phyloP scores from a whole-genome alignment of 2,329 filamentous ascomycete species.

The Acrocalymma vagum region DNA sequence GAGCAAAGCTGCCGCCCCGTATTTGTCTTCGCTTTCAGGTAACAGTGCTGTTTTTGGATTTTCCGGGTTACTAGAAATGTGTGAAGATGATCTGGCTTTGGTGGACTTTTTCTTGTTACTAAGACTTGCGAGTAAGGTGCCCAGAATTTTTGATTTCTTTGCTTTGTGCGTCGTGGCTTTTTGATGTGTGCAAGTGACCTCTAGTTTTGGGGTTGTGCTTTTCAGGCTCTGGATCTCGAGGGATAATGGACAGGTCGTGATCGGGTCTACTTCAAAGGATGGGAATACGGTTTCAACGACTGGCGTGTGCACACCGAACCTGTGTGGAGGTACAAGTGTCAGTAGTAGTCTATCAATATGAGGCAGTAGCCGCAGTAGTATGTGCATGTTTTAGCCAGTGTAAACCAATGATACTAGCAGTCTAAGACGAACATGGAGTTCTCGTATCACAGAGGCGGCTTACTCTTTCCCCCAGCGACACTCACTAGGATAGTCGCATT shows the following conservation, averaged over 20 bases:
- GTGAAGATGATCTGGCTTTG: no score
- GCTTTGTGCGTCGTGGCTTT: constrained; percentile 8
- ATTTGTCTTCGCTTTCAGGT: no score
- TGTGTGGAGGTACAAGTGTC: no score
- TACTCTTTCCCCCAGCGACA: constrained; percentile 51
- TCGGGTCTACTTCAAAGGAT: not conserved
- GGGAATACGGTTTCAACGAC: constrained; percentile 10
- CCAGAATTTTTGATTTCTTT: constrained; percentile 32
- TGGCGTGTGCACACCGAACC: constrained; percentile 38
- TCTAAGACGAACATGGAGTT: no score
- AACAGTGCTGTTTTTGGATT: no score
- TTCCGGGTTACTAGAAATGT: no score
- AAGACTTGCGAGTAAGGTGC: constrained; percentile 33
- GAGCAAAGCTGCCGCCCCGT: no score
- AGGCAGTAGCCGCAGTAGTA: no score
- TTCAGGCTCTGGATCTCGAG: constrained; percentile 16
- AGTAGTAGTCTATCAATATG: no score
- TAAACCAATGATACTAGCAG: no score
- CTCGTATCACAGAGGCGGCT: no score
- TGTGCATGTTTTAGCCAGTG: no score
- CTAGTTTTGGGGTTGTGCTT: constrained; percentile 21
- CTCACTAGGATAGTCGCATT: constrained; percentile 57
- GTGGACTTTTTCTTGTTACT: constrained; percentile 26
- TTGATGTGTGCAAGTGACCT: constrained; percentile 21
- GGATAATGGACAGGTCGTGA: not conserved